These are phyloP conservation scores for Pseudozyma sp. DNA, from an alignment of 1,284 basidiomycete species.

Conservation along the genomic window DNA sequence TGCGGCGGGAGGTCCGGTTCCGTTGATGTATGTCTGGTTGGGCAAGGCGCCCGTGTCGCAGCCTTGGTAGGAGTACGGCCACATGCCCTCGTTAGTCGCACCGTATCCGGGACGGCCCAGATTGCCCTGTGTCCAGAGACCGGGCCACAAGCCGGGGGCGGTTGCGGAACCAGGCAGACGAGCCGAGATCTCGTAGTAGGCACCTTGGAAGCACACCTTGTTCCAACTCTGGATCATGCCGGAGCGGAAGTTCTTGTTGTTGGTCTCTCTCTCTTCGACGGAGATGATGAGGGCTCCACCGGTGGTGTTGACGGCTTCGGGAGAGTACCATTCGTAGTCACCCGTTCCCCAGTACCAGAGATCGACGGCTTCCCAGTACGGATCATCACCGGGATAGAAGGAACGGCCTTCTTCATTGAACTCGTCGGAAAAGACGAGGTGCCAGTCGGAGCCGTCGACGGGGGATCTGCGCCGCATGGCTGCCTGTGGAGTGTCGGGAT, in stretches of 20 bases:
- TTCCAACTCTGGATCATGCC: constrained; percentile 68
- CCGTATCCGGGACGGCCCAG: constrained; percentile 66
- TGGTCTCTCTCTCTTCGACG: constrained; percentile 54
- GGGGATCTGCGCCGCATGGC: constrained; percentile 31
- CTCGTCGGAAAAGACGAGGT: constrained; percentile 81
- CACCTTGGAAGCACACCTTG: constrained; percentile 68
- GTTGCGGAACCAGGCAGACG: constrained; percentile 36
- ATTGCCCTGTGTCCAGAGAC: constrained; percentile 64
- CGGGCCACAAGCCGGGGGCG: constrained; percentile 69
- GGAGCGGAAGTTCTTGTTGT: constrained; percentile 65
- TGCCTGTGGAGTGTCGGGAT: constrained; percentile 53
- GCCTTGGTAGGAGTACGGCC: constrained; percentile 70
- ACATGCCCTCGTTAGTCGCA: constrained; percentile 67
- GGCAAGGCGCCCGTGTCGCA: constrained; percentile 66
- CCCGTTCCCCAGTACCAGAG: constrained; percentile 71
- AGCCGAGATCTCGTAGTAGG: constrained; percentile 62
- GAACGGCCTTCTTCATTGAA: constrained; percentile 76
- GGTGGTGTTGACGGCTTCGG: constrained; percentile 63
- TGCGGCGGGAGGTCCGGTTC: constrained; percentile 54
- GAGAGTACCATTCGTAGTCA: constrained; percentile 69
- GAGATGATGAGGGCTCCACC: constrained; percentile 55
- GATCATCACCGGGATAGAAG: constrained; percentile 70
- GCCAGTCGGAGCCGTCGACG: constrained; percentile 44
- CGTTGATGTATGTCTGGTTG: constrained; percentile 59
- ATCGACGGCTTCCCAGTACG: constrained; percentile 71